These are phyloP conservation scores for Candida pseudocylindracea DNA, from an alignment of 1,139 yeast species.

Conservation along the genomic window DNA sequence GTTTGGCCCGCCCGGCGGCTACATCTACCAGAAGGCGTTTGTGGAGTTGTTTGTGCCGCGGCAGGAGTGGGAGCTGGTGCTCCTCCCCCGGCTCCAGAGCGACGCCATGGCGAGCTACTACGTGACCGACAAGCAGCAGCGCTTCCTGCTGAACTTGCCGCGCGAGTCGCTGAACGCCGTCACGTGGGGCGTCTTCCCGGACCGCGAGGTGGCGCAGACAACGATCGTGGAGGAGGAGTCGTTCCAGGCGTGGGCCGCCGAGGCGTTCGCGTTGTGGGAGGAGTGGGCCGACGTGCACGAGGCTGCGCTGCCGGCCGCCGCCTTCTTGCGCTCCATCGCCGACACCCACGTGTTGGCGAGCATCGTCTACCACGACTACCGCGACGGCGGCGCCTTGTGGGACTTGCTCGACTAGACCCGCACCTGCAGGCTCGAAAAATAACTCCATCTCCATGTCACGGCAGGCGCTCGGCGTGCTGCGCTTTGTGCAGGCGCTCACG, in stretches of 20 bases:
- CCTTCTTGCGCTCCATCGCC: slow-evolving; percentile 37
- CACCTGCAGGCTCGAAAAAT: too few relatives aligned
- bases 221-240: slow-evolving; percentile 79
- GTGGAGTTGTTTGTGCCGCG: slow-evolving; percentile 5
- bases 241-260: slow-evolving; percentile 84
- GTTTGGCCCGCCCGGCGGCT: slow-evolving; percentile 21
- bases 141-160: slow-evolving; percentile 37
- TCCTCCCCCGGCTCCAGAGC: slow-evolving; percentile 19
- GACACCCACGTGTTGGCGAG: slow-evolving; percentile 57
- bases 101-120: slow-evolving; percentile 36
- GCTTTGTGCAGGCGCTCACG: too few relatives aligned
- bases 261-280: slow-evolving; percentile 74
- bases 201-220: slow-evolving; percentile 67
- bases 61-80: slow-evolving; percentile 32
- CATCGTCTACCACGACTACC: slow-evolving; percentile 67
- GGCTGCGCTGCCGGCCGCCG: slow-evolving; percentile 26
- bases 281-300: slow-evolving; percentile 82
- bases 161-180: slow-evolving; percentile 40
- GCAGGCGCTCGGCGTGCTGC: too few relatives aligned
- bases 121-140: slow-evolving; percentile 36
- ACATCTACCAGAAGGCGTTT: slow-evolving; percentile 4
- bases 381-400: slow-evolving; percentile 64
- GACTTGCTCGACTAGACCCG: slow-evolving; percentile 14
- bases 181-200: slow-evolving; percentile 93
- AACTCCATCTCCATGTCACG: too few relatives aligned